These are phyloP conservation scores for Penicillium sp. DNA, from an alignment of 2,329 filamentous ascomycete species.

Conservation along the genomic window DNA sequence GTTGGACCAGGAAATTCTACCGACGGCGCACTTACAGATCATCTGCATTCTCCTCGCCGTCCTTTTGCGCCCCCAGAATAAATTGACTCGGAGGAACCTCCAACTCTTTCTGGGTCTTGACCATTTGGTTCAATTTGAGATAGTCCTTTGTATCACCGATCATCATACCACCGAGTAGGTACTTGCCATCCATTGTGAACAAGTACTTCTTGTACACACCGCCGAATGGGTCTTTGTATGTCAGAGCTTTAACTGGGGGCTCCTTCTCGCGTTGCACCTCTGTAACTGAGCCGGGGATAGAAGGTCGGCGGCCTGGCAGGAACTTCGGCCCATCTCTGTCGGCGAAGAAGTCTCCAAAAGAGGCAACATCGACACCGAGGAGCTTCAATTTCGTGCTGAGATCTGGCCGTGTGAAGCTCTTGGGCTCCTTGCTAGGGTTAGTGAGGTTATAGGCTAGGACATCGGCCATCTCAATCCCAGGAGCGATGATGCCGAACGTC, in stretches of 20 bases:
- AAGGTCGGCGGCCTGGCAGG: constrained; percentile 58
- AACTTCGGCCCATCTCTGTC: constrained; percentile 77
- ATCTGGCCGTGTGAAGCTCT: constrained; percentile 76
- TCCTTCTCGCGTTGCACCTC: constrained; percentile 40
- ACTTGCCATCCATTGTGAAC: constrained; percentile 85
- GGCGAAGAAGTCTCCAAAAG: constrained; percentile 91
- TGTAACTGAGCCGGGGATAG: constrained; percentile 37
- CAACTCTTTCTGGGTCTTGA: constrained; percentile 76
- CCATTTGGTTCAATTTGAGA: constrained; percentile 81
- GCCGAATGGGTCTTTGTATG: constrained; percentile 83
- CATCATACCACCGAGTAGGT: constrained; percentile 94
- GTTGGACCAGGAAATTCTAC: neutral
- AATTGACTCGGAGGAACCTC: constrained; percentile 77
- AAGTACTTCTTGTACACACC: constrained; percentile 92
- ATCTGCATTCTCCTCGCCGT: constrained; percentile 69
- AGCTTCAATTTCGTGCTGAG: constrained; percentile 90
- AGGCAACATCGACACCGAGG: constrained; percentile 84
- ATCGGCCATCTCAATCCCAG: constrained; percentile 89
- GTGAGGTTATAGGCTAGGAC: constrained; percentile 89
- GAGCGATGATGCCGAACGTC: constrained; percentile 84
- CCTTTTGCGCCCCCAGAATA: constrained; percentile 73
- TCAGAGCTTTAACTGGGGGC: constrained; percentile 72
- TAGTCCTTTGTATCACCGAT: constrained; percentile 91
- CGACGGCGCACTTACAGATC: constrained; percentile 56
- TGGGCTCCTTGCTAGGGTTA: constrained; percentile 66